Base-by-base conservation (phyloP, 768 basidiomycete genomes). In the Infundibulicybe gibba region DNA sequence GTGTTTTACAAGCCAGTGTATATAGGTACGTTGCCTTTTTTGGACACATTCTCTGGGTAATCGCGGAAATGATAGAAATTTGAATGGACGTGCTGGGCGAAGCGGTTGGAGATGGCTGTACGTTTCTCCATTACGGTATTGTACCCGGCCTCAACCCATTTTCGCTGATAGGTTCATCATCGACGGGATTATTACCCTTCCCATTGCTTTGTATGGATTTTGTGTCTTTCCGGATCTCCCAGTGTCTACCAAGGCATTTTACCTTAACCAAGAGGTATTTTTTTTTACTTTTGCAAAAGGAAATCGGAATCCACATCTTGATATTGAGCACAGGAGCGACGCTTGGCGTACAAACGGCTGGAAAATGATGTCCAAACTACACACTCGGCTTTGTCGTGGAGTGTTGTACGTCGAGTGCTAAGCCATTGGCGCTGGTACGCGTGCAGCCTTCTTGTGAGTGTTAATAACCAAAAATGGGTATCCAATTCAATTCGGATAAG, bases 161-260 rank as follows among this genome's bases (percentile, higher is more conserved):
- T 55, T 32, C 19, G 32, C 6, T 25, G 19, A 39, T 54, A 81
- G 79, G 14, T 84, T 86, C 59, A 78, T 87, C 49, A 77, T 85
- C 37, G 83, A 85, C 55, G 83, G 83, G 3, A 63, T 83, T n/a
- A 85, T 86, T 42, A 85, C 85, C 3, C 61, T 85, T 13, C 85
- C 85, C 0, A 82, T 88, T 50, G 84, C 85, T 1, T 55, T 85
- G 6, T 86, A 85, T 58, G 85, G 85, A 1, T 87, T 85, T 57
- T 54, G 84, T 21, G 69, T 85, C 31, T 89, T 90, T 59, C 89
- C 87, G 13, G 83, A 87, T 57, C 71, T 82, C 6, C 87, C 86
- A 1, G 66, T 73, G 13, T 82, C 78, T 0, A 86, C 83, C 2
- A 74, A 63, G 19, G 83, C 80, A 1, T 81, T 80, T 46, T 88